These are phyloP conservation scores for Rutstroemia sp. DNA, from an alignment of 2,329 filamentous ascomycete species.

Conservation along the genomic window DNA sequence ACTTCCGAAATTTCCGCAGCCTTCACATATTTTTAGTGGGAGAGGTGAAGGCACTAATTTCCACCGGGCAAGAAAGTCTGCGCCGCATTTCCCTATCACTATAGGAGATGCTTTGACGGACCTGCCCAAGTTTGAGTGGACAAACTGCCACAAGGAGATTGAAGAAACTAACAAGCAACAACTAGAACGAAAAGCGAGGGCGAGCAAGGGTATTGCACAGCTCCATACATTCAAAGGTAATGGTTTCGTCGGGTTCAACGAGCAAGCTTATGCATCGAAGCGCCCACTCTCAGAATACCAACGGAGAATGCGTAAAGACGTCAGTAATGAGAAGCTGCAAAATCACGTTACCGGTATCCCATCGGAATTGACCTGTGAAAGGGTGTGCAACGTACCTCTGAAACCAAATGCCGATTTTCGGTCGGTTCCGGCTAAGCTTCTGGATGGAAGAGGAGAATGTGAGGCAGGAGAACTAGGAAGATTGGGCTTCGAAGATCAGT, in stretches of 20 bases:
- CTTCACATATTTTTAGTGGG: constrained; percentile 1
- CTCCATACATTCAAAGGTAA: neutral
- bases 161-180: neutral
- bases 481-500: neutral
- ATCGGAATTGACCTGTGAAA: neutral
- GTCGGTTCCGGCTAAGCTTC: neutral
- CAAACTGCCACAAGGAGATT: constrained; percentile 1
- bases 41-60: neutral
- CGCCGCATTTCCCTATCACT: constrained; percentile 11
- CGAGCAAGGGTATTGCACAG: neutral
- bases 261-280: constrained; percentile 4
- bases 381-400: constrained; percentile 10
- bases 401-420: constrained; percentile 4
- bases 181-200: neutral
- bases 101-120: constrained; percentile 15
- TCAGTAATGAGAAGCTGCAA: neutral
- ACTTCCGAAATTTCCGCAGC: constrained; percentile 17
- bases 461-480: neutral
- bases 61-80: constrained; percentile 6
- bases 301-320: neutral
- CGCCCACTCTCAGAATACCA: constrained; percentile 11
- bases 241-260: neutral
- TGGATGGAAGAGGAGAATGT: too few species aligned
- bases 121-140: constrained; percentile 15
- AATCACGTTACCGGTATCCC: constrained; percentile 8